These are phyloP conservation scores for Candida vaughaniae DNA, from an alignment of 805 yeast genomes.

Conservation along the genomic window DNA sequence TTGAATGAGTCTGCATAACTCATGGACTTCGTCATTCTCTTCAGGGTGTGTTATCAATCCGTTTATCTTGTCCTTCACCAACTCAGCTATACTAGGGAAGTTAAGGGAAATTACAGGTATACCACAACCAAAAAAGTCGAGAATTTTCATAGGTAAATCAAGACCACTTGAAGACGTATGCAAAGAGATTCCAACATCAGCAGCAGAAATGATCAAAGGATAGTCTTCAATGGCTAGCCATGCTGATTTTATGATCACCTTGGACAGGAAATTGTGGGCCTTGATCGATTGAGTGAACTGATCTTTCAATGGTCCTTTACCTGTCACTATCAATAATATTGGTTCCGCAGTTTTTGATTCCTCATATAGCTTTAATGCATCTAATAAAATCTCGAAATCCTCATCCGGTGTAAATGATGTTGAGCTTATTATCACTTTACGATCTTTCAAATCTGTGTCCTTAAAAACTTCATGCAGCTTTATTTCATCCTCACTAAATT, in stretches of 20 bases:
- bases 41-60: conserved; percentile 49
- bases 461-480: conserved; percentile 24
- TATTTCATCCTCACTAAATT: conserved; percentile 33
- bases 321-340: conserved; percentile 80
- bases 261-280: conserved; percentile 41
- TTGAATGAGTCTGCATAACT: conserved; percentile 24
- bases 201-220: conserved; percentile 68
- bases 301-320: conserved; percentile 83
- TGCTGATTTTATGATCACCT: conserved; percentile 57
- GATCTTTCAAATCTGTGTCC: conserved; percentile 28
- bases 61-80: conserved; percentile 66
- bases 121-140: conserved; percentile 95
- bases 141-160: conserved; percentile 95
- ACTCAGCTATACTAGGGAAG: conserved; percentile 76
- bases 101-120: conserved; percentile 80
- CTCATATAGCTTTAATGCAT: conserved; percentile 66
- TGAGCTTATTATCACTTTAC: conserved; percentile 75
- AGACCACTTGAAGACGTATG: conserved; percentile 91
- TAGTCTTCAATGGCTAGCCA: conserved; percentile 84
- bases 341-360: conserved; percentile 36
- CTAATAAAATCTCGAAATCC: conserved; percentile 68
- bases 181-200: conserved; percentile 86
- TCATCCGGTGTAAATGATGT: conserved; percentile 98
- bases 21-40: conserved; percentile 14
- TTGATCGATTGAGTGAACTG: conserved; percentile 50